A percentile compares a stretch with the other conserved stretches of the same genome.
Evolutionary conservation across 139 green algal species (phyloP).

Genomic region (Asterochloris erici): DNA sequence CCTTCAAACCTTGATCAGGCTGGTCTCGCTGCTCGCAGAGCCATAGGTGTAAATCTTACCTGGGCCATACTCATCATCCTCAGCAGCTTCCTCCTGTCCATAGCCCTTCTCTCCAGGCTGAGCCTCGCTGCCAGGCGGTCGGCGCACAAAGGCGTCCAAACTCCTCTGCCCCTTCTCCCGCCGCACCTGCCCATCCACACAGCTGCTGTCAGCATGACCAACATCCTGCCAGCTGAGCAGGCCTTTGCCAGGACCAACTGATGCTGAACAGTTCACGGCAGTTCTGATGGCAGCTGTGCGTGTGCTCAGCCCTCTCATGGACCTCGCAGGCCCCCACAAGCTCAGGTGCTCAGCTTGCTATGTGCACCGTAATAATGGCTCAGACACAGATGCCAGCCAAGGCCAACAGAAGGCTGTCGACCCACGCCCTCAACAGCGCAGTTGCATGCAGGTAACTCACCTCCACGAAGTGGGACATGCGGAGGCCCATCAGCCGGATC

Average conservation of each 20-base stretch:
- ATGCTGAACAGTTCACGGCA: no score
- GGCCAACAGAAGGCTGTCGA: slow-evolving; percentile 28
- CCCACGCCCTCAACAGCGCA: not conserved
- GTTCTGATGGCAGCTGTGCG: no score
- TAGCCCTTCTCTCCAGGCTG: not conserved
- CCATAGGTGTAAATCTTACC: no score
- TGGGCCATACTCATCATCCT: no score
- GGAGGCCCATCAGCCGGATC: slow-evolving; percentile 73
- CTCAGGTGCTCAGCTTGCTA: no score
- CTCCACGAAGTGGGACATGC: slow-evolving; percentile 62
- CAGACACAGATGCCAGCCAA: not conserved
- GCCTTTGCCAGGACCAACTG: no score
- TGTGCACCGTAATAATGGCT: not conserved
- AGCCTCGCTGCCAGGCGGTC: not conserved
- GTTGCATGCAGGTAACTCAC: not conserved
- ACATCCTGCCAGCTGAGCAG: not conserved
- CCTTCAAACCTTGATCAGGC: not conserved
- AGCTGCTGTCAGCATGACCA: not conserved
- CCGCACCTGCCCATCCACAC: not conserved
- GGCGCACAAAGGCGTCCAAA: slow-evolving; percentile 3
- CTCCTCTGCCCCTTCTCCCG: not conserved
- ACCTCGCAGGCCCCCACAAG: no score
- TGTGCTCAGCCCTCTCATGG: no score
- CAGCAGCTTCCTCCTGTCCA: not conserved
- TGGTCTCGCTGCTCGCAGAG: not conserved